Evolutionary conservation across 2,329 filamentous ascomycete genomes (phyloP), one percentile per base, ranked within the genome.

Genomic region (Nemania serpens): DNA sequence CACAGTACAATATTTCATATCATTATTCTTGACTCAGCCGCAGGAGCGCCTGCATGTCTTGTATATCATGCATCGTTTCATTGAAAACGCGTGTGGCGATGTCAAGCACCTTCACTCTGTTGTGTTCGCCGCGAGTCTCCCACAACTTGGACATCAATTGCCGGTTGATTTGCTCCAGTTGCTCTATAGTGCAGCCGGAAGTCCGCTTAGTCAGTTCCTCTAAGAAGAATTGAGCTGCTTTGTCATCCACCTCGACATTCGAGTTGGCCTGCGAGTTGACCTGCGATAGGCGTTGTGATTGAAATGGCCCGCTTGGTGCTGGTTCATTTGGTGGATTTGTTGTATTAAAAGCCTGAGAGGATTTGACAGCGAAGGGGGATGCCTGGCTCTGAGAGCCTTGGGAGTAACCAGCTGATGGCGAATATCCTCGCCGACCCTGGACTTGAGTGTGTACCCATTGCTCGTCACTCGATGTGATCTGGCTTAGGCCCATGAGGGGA

Each of bases 81-180:
- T 96, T 93, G 74, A 97, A 97, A 4, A 90, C 86, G 15, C 83
- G 80, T 43, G 80, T 81, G 39, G 96, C 82, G 39, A 81, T 78
- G 47, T 78, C 78, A 13, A 88, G 82, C 13, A 97, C 93, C 68
- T 83, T 82, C 69, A 87, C 88, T 45, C 95, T 86, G 76, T 99
- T 95, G 86, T 91, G 95, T 70, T 96, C 88, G 49, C 86, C 83
- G 51, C 93, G 84, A 62, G 84, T 84, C 62, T 82, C 83, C 95
- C 95, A 99, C 46, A 98, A 84, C 65, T 88, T 87, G 62, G 94
- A 90, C 94, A 98, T 98, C 65, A 98, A 80, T 67, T 89, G 87
- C 7, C 93, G 89, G 74, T 93, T 93, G 73, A 97, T 88, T 76
- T 98, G 94, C 79, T 98, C 94, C 18, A 99, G 80, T 75, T 99